Base-by-base conservation (phyloP, 2,329 filamentous ascomycete species). In the Lachnum nothofagi region DNA sequence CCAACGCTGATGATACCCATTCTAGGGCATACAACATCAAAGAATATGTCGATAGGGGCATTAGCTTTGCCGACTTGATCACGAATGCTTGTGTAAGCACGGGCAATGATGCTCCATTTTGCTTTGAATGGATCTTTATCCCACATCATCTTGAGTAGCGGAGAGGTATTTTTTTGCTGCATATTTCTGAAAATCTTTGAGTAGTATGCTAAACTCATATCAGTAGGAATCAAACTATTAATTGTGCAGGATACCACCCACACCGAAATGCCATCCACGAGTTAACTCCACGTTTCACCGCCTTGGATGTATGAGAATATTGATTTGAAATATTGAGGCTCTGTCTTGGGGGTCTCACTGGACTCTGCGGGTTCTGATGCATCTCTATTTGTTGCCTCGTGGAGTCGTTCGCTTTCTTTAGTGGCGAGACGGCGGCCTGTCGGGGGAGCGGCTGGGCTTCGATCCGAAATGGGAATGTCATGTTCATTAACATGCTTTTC, bases 41-140 rank as follows among this genome's bases (percentile, higher is more conserved):
- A 41, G 33, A 50, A 61, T 19, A 27, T 16, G 24, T 48, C 37
- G n/a, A 58, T 49, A 3, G 56, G 49, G n/a, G 56, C 51, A 25
- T 47, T 38, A 38, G 38, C 44, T 27, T 57, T 62, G 8, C 51
- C 50, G 23, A 52, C 45, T 12, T 40, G 19, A 33, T 60, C 56
- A 31, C 57, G 53, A 10, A 61, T 59, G 16, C 39, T 43, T n/a
- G 57, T 55, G 42, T 57, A 60, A 6, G 55, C 51, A 12, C 47
- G 48, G 4, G 60, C 59, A 33, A 61, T 20, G 3, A 59, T 55
- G 5, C 48, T 25, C 55, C 57, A 62, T 41, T 58, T 61, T 10
- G 51, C 54, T 19, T 57, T 52, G 47, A 60, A 61, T 7, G 54
- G 55, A 40, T 59, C 57, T 4, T 45, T 10, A 24, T 55, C 41